These are phyloP conservation scores for sorghum (Sorghum bicolor) DNA, from an alignment of 176 grass and related monocot genomes.

Conservation along the genomic window Sorghum_bicolor_NCBIv3 NC_012879.2:2155001-2155500, in stretches of 20 bases:
- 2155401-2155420: not conserved
- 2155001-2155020: not conserved
- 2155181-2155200: constrained; percentile 53
- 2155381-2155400: constrained; percentile 28
- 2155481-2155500: not conserved
- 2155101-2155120: not conserved
- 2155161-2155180: constrained; percentile 13
- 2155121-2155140: not conserved
- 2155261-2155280: constrained; percentile 86
- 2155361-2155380: constrained; percentile 91
- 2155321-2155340: constrained; percentile 91
- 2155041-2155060: not conserved
- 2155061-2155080: not conserved
- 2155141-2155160: not conserved
- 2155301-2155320: constrained; percentile 72
- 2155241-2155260: constrained; percentile 89
- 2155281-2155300: constrained; percentile 63
- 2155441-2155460: not conserved
- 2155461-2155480: not conserved
- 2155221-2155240: constrained; percentile 95
- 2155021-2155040: not conserved
- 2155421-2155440: not conserved
- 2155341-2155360: constrained; percentile 62
- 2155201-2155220: constrained; percentile 95
- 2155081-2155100: not conserved